Conservation (phyloP, 1,284 basidiomycete species). For the Vanrija pseudolonga region DNA sequence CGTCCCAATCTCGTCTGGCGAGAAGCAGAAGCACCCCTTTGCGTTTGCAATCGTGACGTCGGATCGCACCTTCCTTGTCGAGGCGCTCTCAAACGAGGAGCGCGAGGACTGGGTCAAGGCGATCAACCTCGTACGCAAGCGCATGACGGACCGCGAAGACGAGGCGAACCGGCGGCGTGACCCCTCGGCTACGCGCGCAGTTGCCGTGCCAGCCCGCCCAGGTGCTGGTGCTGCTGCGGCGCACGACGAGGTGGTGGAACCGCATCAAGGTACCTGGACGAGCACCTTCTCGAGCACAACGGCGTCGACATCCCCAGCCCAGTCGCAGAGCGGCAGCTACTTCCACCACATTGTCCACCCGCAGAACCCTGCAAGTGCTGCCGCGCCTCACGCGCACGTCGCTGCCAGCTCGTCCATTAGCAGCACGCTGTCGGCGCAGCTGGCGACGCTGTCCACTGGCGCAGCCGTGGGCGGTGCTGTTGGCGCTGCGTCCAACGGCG, state of each 20-base stretch:
- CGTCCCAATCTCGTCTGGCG: conserved; percentile 61
- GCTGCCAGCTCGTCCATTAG: too few relatives aligned
- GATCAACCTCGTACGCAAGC: conserved; percentile 71
- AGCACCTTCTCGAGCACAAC: conserved; percentile 15
- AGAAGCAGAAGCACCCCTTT: conserved; percentile 81
- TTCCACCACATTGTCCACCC: neutral
- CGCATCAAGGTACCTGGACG: conserved; percentile 27
- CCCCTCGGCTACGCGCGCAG: neutral
- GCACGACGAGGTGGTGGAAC: conserved; percentile 14
- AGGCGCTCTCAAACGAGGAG: conserved; percentile 67
- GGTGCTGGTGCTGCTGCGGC: neutral
- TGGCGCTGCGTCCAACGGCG: too few relatives aligned
- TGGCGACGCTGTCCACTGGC: neutral
- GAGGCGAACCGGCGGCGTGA: conserved; percentile 17
- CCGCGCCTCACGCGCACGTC: too few relatives aligned
- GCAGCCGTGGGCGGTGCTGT: too few relatives aligned
- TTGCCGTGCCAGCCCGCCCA: neutral
- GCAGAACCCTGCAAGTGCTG: too few relatives aligned
- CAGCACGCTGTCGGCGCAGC: neutral
- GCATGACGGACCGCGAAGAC: conserved; percentile 53
- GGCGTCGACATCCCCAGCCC: conserved; percentile 8
- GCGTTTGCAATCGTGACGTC: conserved; percentile 91
- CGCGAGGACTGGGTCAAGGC: conserved; percentile 79
- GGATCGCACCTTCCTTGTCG: conserved; percentile 87
- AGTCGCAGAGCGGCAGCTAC: conserved; percentile 1